Evolutionary conservation across 352 stramenopile species (phyloP).

Genomic region (Stephanocyclus meneghinianus): DNA sequence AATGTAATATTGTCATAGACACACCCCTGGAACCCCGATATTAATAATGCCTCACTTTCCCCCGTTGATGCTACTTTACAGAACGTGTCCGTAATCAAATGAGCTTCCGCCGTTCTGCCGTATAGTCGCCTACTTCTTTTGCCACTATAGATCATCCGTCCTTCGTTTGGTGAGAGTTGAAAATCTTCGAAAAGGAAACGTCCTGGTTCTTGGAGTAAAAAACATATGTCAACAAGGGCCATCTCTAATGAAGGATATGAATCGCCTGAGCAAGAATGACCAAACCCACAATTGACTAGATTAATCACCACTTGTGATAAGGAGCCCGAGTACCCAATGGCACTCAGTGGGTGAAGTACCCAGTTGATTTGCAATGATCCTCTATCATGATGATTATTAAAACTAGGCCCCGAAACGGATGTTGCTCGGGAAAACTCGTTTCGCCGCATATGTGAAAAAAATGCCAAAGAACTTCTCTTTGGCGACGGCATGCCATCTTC

Average conservation of each 20-base stretch:
- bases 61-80: conserved; percentile 29
- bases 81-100: conserved; percentile 14
- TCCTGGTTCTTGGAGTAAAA: conserved; percentile 30
- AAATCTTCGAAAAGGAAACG: conserved; percentile 36
- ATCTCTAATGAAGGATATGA: conserved; percentile 13
- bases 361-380: no score
- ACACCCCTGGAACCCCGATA: conserved; percentile 33
- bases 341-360: no score
- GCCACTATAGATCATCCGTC: background rate
- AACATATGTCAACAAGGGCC: conserved; percentile 19
- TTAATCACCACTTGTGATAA: conserved; percentile 37
- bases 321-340: background rate
- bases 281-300: conserved; percentile 25
- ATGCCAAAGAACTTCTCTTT: no score
- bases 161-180: background rate
- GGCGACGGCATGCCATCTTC: no score
- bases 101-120: conserved; percentile 13
- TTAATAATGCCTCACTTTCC: conserved; percentile 41
- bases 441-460: no score
- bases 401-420: no score
- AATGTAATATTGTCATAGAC: background rate
- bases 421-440: no score
- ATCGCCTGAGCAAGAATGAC: conserved; percentile 9
- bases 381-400: no score
- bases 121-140: background rate